These are phyloP conservation scores for Pythium volutum DNA, from an alignment of 352 stramenopile species.

Conservation along the genomic window DNA sequence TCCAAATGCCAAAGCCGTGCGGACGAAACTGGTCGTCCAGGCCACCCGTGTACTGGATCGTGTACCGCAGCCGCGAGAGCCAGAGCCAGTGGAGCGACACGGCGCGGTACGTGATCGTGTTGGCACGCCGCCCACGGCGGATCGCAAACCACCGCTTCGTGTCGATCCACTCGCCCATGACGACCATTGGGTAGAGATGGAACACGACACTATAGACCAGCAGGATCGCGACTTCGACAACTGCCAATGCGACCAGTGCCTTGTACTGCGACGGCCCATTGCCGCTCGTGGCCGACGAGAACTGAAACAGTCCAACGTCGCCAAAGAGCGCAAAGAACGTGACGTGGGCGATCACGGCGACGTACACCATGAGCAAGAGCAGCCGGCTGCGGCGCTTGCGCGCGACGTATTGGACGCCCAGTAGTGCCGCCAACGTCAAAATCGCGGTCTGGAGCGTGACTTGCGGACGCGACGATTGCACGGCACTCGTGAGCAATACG, in stretches of 20 bases:
- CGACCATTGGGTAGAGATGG: slow-evolving; percentile 38
- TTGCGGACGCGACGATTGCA: background rate
- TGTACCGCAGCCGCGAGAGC: slow-evolving; percentile 22
- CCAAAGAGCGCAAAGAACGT: slow-evolving; percentile 7
- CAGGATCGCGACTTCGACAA: slow-evolving; percentile 32
- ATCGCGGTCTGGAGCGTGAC: slow-evolving; percentile 4
- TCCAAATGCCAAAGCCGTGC: slow-evolving; percentile 59
- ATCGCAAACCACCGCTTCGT: slow-evolving; percentile 35
- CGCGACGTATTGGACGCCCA: slow-evolving; percentile 1
- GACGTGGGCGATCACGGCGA: slow-evolving; percentile 5
- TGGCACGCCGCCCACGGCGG: slow-evolving; percentile 25
- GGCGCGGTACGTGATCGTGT: slow-evolving; percentile 31
- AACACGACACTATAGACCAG: slow-evolving; percentile 35
- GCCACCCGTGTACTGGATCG: slow-evolving; percentile 49
- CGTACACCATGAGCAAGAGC: slow-evolving; percentile 15
- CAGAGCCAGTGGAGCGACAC: slow-evolving; percentile 7
- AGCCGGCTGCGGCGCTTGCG: background rate
- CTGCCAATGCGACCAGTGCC: slow-evolving; percentile 15
- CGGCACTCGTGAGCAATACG: slow-evolving; percentile 4
- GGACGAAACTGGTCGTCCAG: slow-evolving; percentile 42
- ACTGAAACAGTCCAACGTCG: slow-evolving; percentile 26
- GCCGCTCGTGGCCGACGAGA: slow-evolving; percentile 4
- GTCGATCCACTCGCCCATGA: slow-evolving; percentile 37
- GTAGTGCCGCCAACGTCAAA: background rate
- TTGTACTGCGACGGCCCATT: background rate